Evolutionary conservation across 495 filamentous ascomycete species (phyloP).

Genomic region (Trichoderma orchidacearum): DNA sequence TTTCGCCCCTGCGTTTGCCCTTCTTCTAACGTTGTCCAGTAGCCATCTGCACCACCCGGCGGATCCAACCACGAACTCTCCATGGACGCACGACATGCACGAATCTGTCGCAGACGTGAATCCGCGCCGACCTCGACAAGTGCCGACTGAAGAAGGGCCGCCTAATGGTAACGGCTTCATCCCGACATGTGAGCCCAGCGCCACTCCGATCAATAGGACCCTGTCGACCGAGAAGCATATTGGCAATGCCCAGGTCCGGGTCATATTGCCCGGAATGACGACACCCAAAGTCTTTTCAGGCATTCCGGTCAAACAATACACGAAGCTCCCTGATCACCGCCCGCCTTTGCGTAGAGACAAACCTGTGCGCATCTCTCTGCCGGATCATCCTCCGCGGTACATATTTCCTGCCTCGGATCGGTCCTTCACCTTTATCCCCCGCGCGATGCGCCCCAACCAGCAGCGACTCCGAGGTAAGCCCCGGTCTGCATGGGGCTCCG

Average conservation of each 20-base stretch:
- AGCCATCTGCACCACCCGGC: constrained; percentile 32
- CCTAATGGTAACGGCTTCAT: constrained; percentile 32
- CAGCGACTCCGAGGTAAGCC: constrained; percentile 65
- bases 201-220: constrained; percentile 40
- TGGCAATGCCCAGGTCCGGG: constrained; percentile 71
- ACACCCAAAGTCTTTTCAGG: constrained; percentile 54
- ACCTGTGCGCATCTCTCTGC: constrained; percentile 86
- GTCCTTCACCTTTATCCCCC: constrained; percentile 96
- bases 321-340: constrained; percentile 84
- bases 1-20: neutral
- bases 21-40: constrained; percentile 19
- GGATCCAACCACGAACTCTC: constrained; percentile 50
- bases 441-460: constrained; percentile 84
- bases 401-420: constrained; percentile 81
- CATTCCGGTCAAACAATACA: constrained; percentile 73
- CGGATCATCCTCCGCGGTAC: constrained; percentile 58
- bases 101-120: constrained; percentile 51
- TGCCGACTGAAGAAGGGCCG: constrained; percentile 23
- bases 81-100: constrained; percentile 93
- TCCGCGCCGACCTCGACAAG: constrained; percentile 20
- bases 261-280: constrained; percentile 63
- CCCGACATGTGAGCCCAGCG: constrained; percentile 24
- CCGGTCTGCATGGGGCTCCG: constrained; percentile 47
- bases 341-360: constrained; percentile 93
- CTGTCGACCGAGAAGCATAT: constrained; percentile 44